Conservation (phyloP, 495 filamentous ascomycete species). For the Astrocystis sublimbata region DNA sequence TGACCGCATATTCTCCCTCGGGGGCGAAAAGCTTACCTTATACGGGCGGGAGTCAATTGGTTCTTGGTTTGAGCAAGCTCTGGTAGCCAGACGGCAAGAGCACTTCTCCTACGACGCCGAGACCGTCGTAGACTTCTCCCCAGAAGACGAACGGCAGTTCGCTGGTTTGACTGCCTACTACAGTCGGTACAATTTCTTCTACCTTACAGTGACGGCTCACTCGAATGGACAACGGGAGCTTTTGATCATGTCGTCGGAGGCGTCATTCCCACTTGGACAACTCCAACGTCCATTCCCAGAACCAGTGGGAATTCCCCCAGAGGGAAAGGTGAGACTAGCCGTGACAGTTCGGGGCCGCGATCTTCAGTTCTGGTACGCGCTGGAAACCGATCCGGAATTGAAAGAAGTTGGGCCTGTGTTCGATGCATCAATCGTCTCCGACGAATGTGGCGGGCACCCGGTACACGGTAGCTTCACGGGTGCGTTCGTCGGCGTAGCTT, state of each 20-base stretch:
- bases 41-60: conserved; percentile 54
- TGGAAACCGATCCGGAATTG: conserved; percentile 43
- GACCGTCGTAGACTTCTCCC: conserved; percentile 53
- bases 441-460: conserved; percentile 59
- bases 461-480: conserved; percentile 59
- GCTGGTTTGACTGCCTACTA: conserved; percentile 60
- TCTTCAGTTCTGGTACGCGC: conserved; percentile 54
- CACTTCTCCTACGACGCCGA: conserved; percentile 61
- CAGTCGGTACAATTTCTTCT: conserved; percentile 61
- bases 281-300: conserved; percentile 39
- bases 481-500: conserved; percentile 57
- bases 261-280: conserved; percentile 48
- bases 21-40: conserved; percentile 42
- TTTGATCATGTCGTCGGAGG: conserved; percentile 52
- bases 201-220: conserved; percentile 56
- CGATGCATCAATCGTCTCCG: conserved; percentile 54
- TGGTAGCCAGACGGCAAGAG: conserved; percentile 54
- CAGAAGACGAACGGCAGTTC: conserved; percentile 56
- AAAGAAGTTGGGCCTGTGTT: conserved; percentile 53
- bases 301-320: conserved; percentile 46
- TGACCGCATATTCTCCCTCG: conserved; percentile 51
- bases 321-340: conserved; percentile 52
- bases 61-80: conserved; percentile 57
- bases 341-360: conserved; percentile 47
- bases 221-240: conserved; percentile 55